Evolutionary conservation across 2,329 filamentous ascomycete genomes (phyloP).

Genomic region (Claviceps spartinae): DNA sequence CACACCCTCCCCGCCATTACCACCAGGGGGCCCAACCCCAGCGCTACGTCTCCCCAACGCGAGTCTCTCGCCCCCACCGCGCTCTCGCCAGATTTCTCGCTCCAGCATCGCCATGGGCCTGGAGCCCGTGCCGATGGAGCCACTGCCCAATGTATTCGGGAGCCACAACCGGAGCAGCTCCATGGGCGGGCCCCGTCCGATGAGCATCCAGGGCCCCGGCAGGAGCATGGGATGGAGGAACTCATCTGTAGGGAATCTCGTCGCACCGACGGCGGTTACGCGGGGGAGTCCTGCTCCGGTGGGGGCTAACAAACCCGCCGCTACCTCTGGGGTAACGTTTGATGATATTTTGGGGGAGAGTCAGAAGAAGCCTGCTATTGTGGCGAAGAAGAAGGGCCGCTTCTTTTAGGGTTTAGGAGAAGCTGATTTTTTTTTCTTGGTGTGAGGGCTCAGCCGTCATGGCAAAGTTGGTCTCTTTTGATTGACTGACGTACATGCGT

Average conservation of each 20-base stretch:
- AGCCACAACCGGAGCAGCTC: constrained; percentile 23
- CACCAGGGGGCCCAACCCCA: constrained; percentile 12
- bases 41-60: constrained; percentile 25
- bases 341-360: constrained; percentile 31
- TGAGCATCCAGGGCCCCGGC: constrained; percentile 8
- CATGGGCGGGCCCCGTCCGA: constrained; percentile 17
- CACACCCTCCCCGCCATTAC: constrained; percentile 17
- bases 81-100: constrained; percentile 22
- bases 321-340: constrained; percentile 27
- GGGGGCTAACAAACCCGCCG: constrained; percentile 10
- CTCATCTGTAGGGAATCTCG: constrained; percentile 23
- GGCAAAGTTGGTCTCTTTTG: too few species aligned
- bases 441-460: not conserved
- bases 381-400: constrained; percentile 26
- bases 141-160: constrained; percentile 17
- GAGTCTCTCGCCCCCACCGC: constrained; percentile 23
- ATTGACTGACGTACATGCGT: too few species aligned
- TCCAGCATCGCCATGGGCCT: constrained; percentile 31
- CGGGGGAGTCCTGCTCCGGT: constrained; percentile 8
- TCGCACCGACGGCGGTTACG: constrained; percentile 10
- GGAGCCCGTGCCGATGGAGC: constrained; percentile 27
- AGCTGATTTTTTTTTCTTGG: not conserved
- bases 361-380: constrained; percentile 16
- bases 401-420: constrained; percentile 19
- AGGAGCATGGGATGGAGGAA: constrained; percentile 20